Percentiles rank a stretch among this genome's conserved stretches.
These are phyloP conservation scores for Mediolabrus comicus DNA, from an alignment of 108 stramenopile genomes.

Conservation along the genomic window DNA sequence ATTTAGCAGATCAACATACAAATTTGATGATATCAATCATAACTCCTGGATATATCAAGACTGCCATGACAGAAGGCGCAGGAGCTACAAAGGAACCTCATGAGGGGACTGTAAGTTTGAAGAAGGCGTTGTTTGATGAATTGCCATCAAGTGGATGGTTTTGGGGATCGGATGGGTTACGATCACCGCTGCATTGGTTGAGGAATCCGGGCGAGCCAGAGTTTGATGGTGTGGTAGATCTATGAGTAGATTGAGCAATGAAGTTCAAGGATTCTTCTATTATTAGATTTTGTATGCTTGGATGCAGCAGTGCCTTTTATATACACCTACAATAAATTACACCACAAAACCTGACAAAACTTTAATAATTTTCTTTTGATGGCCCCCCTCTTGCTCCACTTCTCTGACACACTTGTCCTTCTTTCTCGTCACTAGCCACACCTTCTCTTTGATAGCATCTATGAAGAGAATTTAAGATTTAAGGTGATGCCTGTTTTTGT, in stretches of 20 bases:
- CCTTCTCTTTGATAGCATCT: too few species aligned
- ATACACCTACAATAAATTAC: too few species aligned
- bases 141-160: conserved; percentile 52
- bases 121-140: conserved; percentile 42
- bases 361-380: too few species aligned
- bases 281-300: not conserved
- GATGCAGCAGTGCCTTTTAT: too few species aligned
- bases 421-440: too few species aligned
- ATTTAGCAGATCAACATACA: conserved; percentile 48
- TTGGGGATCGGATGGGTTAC: conserved; percentile 63
- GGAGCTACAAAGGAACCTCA: conserved; percentile 56
- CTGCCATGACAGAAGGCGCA: conserved; percentile 50
- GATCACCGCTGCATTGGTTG: conserved; percentile 58
- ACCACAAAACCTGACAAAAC: too few species aligned
- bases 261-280: too few species aligned
- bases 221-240: conserved; percentile 44
- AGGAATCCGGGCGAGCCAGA: conserved; percentile 75
- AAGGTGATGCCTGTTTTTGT: too few species aligned
- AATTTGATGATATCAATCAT: conserved; percentile 47
- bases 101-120: conserved; percentile 48
- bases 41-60: conserved; percentile 69
- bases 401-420: too few species aligned
- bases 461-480: too few species aligned
- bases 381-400: too few species aligned
- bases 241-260: too few species aligned